Conservation (phyloP, 1,284 basidiomycete species). For the Microbotryum violaceum region DNA sequence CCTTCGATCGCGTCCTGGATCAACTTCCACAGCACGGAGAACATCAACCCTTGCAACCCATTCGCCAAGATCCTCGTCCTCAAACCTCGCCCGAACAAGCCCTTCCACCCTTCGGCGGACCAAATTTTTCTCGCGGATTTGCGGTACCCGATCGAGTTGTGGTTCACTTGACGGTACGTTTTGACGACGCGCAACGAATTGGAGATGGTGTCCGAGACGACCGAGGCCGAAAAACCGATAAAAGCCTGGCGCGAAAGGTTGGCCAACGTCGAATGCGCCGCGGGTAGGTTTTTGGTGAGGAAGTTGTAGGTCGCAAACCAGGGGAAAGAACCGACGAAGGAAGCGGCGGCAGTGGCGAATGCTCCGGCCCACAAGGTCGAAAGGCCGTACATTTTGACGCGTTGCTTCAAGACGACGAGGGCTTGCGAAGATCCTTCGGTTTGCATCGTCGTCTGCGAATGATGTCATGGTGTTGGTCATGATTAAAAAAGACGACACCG, state of each 20-base stretch:
- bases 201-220: conserved; percentile 70
- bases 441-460: conserved; percentile 65
- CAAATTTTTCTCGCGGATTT: conserved; percentile 59
- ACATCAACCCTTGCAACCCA: conserved; percentile 75
- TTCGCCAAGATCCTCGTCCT: conserved; percentile 65
- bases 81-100: conserved; percentile 69
- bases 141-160: conserved; percentile 64
- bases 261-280: background rate
- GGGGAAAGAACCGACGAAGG: conserved; percentile 83
- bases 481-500: background rate
- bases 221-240: conserved; percentile 75
- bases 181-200: conserved; percentile 86
- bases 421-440: conserved; percentile 65
- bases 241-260: conserved; percentile 66
- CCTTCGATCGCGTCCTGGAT: conserved; percentile 53
- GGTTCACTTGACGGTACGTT: conserved; percentile 82
- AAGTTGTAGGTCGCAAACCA: conserved; percentile 61
- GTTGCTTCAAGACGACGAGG: conserved; percentile 54
- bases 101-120: conserved; percentile 55
- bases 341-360: conserved; percentile 76
- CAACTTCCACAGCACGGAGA: conserved; percentile 73
- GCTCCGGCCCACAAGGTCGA: conserved; percentile 71
- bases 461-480: background rate
- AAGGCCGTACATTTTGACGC: conserved; percentile 67
- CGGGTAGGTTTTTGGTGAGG: conserved; percentile 57